Conservation (phyloP, 768 basidiomycete species). For the Leccinum uliginosum region DNA sequence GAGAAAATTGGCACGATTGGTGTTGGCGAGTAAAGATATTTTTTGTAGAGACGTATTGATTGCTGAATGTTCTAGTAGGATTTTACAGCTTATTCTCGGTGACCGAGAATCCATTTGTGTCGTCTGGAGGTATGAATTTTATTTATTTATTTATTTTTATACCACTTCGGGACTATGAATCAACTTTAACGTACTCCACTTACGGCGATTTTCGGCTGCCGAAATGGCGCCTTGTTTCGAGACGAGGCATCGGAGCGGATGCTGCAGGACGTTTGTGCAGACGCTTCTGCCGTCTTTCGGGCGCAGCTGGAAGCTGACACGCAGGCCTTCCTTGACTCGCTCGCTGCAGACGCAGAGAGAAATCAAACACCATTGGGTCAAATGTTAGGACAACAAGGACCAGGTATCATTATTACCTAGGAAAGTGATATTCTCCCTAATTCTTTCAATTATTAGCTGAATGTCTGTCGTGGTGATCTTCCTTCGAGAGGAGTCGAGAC, state of each 20-base stretch:
- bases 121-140: constrained; percentile 70
- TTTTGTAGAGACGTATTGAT: not conserved
- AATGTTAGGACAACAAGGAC: constrained; percentile 76
- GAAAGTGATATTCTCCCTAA: not conserved
- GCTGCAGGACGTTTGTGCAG: constrained; percentile 54
- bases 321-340: constrained; percentile 19
- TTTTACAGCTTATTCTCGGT: constrained; percentile 82
- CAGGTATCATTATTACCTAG: constrained; percentile 43
- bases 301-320: constrained; percentile 45
- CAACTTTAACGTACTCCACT: constrained; percentile 32
- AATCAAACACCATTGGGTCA: constrained; percentile 30
- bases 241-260: constrained; percentile 42
- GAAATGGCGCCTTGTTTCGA: constrained; percentile 72
- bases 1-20: constrained; percentile 27
- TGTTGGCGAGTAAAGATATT: constrained; percentile 12
- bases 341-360: constrained; percentile 21
- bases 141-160: constrained; percentile 21
- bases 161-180: not conserved
- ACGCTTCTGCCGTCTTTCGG: constrained; percentile 61
- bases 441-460: constrained; percentile 46
- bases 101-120: constrained; percentile 80
- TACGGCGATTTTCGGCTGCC: constrained; percentile 74
- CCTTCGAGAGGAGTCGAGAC: constrained; percentile 35
- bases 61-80: constrained; percentile 30
- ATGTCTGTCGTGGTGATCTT: constrained; percentile 73